phyloP scores from a whole-genome alignment of 2,329 filamentous ascomycete species.

The Cordyceps javanica region DNA sequence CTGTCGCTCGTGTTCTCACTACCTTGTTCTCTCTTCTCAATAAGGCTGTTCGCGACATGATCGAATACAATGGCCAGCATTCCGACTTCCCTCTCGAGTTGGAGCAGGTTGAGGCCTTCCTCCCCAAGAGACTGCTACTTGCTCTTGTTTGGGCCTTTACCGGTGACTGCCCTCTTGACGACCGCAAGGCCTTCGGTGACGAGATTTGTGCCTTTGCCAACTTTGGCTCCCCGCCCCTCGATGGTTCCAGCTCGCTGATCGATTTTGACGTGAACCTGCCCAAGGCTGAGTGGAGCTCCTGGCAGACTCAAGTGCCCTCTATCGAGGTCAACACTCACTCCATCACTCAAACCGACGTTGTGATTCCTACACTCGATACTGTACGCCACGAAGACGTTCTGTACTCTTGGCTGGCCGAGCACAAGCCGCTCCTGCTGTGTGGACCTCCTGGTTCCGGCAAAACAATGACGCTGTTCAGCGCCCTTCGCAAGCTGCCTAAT shows the following conservation, averaged over 20 bases:
- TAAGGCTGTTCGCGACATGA: slow-evolving; percentile 83
- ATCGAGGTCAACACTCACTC: slow-evolving; percentile 98
- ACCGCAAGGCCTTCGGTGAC: slow-evolving; percentile 87
- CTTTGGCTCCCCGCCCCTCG: slow-evolving; percentile 76
- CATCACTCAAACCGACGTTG: slow-evolving; percentile 94
- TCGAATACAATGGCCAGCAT: slow-evolving; percentile 95
- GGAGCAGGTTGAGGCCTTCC: slow-evolving; percentile 82
- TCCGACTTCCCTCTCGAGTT: slow-evolving; percentile 87
- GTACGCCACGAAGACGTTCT: slow-evolving; percentile 98
- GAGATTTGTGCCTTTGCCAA: slow-evolving; percentile 75
- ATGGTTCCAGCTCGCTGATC: slow-evolving; percentile 78
- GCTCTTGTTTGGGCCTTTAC: slow-evolving; percentile 93
- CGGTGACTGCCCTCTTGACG: slow-evolving; percentile 82
- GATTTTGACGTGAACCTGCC: slow-evolving; percentile 91
- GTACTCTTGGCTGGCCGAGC: slow-evolving; percentile 98
- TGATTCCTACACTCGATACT: slow-evolving; percentile 96
- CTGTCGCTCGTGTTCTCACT: slow-evolving; percentile 78
- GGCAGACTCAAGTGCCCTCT: slow-evolving; percentile 90
- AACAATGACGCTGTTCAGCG: slow-evolving; percentile 99
- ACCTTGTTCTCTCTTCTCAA: slow-evolving; percentile 94
- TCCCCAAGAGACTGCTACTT: slow-evolving; percentile 89
- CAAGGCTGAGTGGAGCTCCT: slow-evolving; percentile 80
- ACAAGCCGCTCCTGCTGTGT: slow-evolving; percentile 93
- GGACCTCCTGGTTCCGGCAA: slow-evolving; percentile 98
- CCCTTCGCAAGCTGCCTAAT: slow-evolving; percentile 90